phyloP scores from a whole-genome alignment of 768 basidiomycete genomes.

The Psilocybe tampanensis region DNA sequence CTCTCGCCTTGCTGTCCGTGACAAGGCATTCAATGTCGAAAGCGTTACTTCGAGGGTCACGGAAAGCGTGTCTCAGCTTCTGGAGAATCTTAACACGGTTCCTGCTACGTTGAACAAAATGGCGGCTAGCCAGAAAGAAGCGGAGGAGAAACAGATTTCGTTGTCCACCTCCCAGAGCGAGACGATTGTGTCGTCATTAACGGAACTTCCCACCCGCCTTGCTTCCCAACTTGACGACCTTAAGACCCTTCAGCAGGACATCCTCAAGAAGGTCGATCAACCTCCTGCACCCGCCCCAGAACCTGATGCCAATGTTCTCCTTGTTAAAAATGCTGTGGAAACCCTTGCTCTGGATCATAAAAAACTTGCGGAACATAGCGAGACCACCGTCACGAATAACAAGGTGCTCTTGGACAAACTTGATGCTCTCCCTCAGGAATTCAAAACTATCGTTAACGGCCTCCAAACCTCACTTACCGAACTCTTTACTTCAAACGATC shows the following conservation, averaged over 20 bases:
- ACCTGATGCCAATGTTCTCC: constrained; percentile 37
- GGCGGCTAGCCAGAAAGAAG: constrained; percentile 41
- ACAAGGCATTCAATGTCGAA: constrained; percentile 69
- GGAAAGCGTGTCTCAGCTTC: constrained; percentile 47
- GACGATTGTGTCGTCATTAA: constrained; percentile 38
- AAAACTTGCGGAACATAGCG: constrained; percentile 45
- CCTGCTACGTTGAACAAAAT: constrained; percentile 42
- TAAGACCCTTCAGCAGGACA: constrained; percentile 35
- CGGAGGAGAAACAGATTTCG: constrained; percentile 38
- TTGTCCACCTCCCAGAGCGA: constrained; percentile 43
- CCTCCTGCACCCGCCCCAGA: constrained; percentile 21
- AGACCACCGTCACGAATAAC: constrained; percentile 52
- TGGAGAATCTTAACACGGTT: constrained; percentile 33
- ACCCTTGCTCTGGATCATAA: constrained; percentile 53
- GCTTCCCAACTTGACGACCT: constrained; percentile 46
- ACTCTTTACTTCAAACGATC: constrained; percentile 57
- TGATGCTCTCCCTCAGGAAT: constrained; percentile 57
- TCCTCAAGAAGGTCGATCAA: constrained; percentile 32
- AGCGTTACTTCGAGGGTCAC: constrained; percentile 54
- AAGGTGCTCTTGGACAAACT: constrained; percentile 57
- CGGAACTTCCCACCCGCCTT: constrained; percentile 51
- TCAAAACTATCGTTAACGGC: constrained; percentile 53
- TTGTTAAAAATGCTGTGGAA: constrained; percentile 53
- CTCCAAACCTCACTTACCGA: constrained; percentile 67
- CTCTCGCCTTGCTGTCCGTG: constrained; percentile 76